Evolutionary conservation across 495 filamentous ascomycete genomes (phyloP).

Genomic region (Emericellopsis terricola): DNA sequence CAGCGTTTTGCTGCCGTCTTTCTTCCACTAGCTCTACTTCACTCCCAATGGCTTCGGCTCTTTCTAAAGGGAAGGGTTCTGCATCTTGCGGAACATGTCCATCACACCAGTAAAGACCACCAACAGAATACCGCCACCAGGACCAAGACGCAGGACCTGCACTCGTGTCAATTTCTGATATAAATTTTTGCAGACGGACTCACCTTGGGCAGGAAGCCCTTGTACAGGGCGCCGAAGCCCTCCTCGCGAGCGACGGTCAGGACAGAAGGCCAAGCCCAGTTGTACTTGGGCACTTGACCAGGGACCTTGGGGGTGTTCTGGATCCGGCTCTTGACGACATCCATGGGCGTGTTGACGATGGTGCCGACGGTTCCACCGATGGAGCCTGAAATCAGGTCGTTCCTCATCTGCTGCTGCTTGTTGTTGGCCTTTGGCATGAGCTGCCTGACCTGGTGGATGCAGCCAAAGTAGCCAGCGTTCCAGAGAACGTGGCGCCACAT

Average conservation of each 20-base stretch:
- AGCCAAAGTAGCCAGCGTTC: slow-evolving; percentile 97
- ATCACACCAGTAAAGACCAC: slow-evolving; percentile 88
- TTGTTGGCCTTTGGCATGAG: slow-evolving; percentile 61
- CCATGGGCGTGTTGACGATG: slow-evolving; percentile 88
- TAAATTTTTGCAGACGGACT: slow-evolving; percentile 3
- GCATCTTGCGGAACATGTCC: slow-evolving; percentile 56
- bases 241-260: slow-evolving; percentile 82
- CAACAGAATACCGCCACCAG: slow-evolving; percentile 52
- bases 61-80: no score
- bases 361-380: slow-evolving; percentile 87
- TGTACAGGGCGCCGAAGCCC: slow-evolving; percentile 83
- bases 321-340: slow-evolving; percentile 94
- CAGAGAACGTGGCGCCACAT: slow-evolving; percentile 94
- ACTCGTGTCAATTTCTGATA: slow-evolving; percentile 7
- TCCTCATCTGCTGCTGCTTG: slow-evolving; percentile 64
- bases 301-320: slow-evolving; percentile 76
- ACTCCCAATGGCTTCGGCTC: no score
- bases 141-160: slow-evolving; percentile 12
- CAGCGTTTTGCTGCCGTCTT: no score
- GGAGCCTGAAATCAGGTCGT: slow-evolving; percentile 73
- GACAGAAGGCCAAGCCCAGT: slow-evolving; percentile 86
- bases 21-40: no score
- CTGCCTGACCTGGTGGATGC: slow-evolving; percentile 86
- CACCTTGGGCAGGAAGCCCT: slow-evolving; percentile 95
- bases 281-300: slow-evolving; percentile 77